Conservation (phyloP, 345 rosid genomes). For the Tarenaya hassleriana region DNA sequence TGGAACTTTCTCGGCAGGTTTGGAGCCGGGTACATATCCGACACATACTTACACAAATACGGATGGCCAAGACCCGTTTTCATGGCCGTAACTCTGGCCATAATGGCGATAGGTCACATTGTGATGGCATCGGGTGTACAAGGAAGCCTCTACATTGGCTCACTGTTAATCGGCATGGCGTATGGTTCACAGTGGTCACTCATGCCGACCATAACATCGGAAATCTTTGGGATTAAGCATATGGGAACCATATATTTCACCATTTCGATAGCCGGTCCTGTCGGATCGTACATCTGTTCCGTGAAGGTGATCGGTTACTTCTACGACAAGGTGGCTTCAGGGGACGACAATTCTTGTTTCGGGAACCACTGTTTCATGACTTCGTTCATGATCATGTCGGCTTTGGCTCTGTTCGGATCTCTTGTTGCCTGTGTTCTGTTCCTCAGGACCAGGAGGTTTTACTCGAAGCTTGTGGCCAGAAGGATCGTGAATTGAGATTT, state of each 20-base stretch:
- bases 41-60: slow-evolving; percentile 45
- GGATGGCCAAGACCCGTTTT: slow-evolving; percentile 72
- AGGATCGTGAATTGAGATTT: slow-evolving; percentile 29
- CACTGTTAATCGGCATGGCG: slow-evolving; percentile 60
- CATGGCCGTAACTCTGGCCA: slow-evolving; percentile 55
- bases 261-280: slow-evolving; percentile 67
- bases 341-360: slow-evolving; percentile 43
- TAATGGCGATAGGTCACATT: slow-evolving; percentile 52
- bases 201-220: slow-evolving; percentile 71
- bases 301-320: slow-evolving; percentile 73
- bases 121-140: slow-evolving; percentile 64
- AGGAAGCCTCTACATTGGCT: slow-evolving; percentile 54
- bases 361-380: slow-evolving; percentile 72
- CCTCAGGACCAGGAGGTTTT: slow-evolving; percentile 62
- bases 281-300: slow-evolving; percentile 79
- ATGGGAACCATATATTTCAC: slow-evolving; percentile 88
- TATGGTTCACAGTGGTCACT: slow-evolving; percentile 90
- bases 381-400: slow-evolving; percentile 72
- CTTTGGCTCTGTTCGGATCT: slow-evolving; percentile 51
- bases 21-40: slow-evolving; percentile 73
- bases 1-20: slow-evolving; percentile 95
- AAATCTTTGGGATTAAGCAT: slow-evolving; percentile 68
- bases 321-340: slow-evolving; percentile 54
- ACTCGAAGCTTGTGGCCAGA: slow-evolving; percentile 38
- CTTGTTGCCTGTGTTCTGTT: slow-evolving; percentile 48